Evolutionary conservation across 148 eudicot species (phyloP).

Genomic region (Polygonum maritimum): DNA sequence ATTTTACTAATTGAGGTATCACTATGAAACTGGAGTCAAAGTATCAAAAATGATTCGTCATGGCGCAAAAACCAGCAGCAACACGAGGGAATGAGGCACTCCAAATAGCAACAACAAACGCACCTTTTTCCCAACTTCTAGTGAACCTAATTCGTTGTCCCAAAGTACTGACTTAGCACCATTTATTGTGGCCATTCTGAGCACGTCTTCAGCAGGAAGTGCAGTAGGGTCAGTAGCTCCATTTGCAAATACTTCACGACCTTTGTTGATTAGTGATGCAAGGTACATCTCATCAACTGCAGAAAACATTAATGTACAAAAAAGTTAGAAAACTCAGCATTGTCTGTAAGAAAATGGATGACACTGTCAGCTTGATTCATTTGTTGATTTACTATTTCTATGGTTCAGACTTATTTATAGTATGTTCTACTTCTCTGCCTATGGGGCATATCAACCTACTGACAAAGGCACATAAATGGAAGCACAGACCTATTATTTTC

Average conservation of each 20-base stretch:
- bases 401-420: background rate
- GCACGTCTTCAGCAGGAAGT: slow-evolving; percentile 71
- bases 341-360: background rate
- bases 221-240: slow-evolving; percentile 88
- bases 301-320: background rate
- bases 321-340: background rate
- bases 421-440: background rate
- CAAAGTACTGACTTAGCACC: slow-evolving; percentile 87
- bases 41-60: background rate
- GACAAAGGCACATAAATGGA: background rate
- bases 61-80: background rate
- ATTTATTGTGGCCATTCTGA: slow-evolving; percentile 77
- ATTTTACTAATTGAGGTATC: no score
- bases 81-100: background rate
- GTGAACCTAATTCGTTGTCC: slow-evolving; percentile 90
- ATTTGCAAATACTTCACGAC: slow-evolving; percentile 51
- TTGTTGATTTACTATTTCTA: background rate
- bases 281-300: slow-evolving; percentile 98
- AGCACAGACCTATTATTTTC: background rate
- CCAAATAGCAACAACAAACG: slow-evolving; percentile 6
- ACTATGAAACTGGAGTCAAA: background rate
- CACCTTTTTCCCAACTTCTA: slow-evolving; percentile 89
- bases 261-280: slow-evolving; percentile 92
- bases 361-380: background rate
- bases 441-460: background rate